Conservation (phyloP, 495 filamentous ascomycete genomes). For the Cercophora newfieldiana region DNA sequence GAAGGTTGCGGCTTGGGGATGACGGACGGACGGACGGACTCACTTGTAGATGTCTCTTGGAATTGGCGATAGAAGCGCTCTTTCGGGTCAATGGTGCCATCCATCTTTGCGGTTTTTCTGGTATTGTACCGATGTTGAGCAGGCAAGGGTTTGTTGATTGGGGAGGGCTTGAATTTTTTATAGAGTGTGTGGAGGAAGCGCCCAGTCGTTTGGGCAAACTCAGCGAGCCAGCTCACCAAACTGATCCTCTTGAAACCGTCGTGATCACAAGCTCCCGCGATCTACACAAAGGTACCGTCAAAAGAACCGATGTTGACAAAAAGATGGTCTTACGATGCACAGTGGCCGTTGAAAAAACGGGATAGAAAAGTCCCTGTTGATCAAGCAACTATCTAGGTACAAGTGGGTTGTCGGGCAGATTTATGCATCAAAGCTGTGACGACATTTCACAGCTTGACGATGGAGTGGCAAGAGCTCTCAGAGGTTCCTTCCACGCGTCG, state of each 20-base stretch:
- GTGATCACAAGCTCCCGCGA: neutral
- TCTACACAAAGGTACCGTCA: neutral
- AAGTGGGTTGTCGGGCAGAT: neutral
- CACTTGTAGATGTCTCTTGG: conserved; percentile 61
- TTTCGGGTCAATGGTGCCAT: conserved; percentile 44
- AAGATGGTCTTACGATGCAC: neutral
- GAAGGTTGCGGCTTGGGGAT: neutral
- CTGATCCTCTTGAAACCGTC: neutral
- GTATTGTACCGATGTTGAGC: neutral
- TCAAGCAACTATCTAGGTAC: neutral
- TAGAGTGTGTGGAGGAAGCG: neutral
- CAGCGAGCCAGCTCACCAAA: neutral
- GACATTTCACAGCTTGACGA: neutral
- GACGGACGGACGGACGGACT: conserved; percentile 47
- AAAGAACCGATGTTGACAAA: neutral
- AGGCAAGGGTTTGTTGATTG: neutral
- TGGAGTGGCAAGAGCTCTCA: neutral
- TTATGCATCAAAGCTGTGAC: neutral
- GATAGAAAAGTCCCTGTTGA: neutral
- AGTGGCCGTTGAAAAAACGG: neutral
- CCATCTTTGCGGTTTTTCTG: neutral
- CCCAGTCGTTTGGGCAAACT: neutral
- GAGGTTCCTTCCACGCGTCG: neutral
- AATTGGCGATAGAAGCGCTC: conserved; percentile 80
- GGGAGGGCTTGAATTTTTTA: too few relatives aligned